Evolutionary conservation across 371 early-diverging fungal genomes (phyloP).

Genomic region (Apophysomyces elegans): DNA sequence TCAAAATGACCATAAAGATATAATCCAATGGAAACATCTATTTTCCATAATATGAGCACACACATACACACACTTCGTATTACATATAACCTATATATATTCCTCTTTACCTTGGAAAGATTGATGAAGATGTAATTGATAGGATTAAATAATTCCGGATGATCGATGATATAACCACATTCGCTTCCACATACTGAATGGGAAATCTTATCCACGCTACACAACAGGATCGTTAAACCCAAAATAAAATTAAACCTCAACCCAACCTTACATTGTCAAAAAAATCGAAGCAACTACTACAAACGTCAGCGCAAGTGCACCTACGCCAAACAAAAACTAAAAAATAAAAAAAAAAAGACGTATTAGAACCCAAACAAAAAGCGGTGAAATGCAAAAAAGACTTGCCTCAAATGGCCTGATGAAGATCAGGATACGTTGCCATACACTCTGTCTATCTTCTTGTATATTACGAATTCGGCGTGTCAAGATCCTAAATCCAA

Average conservation of each 20-base stretch:
- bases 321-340: conserved; percentile 42
- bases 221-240: conserved; percentile 7
- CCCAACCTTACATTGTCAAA: conserved; percentile 51
- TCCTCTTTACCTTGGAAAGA: conserved; percentile 48
- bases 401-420: conserved; percentile 52
- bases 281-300: conserved; percentile 54
- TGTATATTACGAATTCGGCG: conserved; percentile 37
- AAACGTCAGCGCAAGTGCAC: conserved; percentile 35
- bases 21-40: conserved; percentile 67
- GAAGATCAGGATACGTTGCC: conserved; percentile 27
- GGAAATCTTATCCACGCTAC: conserved; percentile 56
- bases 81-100: conserved; percentile 17
- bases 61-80: too few species aligned
- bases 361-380: too few species aligned
- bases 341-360: neutral
- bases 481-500: conserved; percentile 30
- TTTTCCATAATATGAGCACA: neutral
- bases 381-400: neutral
- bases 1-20: conserved; percentile 62
- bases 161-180: conserved; percentile 69
- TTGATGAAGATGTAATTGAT: conserved; percentile 63
- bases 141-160: conserved; percentile 64
- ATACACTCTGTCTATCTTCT: conserved; percentile 34
- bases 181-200: conserved; percentile 64
- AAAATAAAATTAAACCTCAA: conserved; percentile 7